Evolutionary conservation across 257 asterid species (phyloP), one percentile per base, ranked within the genome.

Genomic region (Buddleja alternifolia): DNA sequence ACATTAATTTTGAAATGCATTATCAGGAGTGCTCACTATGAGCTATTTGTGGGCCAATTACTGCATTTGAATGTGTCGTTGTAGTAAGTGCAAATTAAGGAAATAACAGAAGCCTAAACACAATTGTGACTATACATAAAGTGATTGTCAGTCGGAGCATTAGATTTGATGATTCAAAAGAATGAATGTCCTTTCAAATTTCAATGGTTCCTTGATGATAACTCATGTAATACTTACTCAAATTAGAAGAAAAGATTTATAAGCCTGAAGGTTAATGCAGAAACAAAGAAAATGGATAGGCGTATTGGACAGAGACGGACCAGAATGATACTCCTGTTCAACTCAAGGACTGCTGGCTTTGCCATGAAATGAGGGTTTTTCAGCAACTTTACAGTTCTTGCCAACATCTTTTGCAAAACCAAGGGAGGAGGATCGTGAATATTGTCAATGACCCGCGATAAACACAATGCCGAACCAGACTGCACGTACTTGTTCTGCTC

Each of bases 281-380:
- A 52, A 68, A 10, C 19, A 47, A 50, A 34, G 17, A 44, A 46
- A 69, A 39, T 16, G 3, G 25, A 10, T 7, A 53, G 48, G 25
- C 24, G 48, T 20, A 16, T 2, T 16, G 44, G 54, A 60, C 25
- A 74, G 16, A 73, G 41, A 73, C 78, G 55, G 37, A 90, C 99
- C 92, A 88, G 84, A 85, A 90, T 83, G 63, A 93, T 90, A 77
- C 99, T 93, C 78, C 93, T 81, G 72, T 86, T 93, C 84, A 93
- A 84, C 72, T 93, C 97, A 65, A 93, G 74, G 74, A 88, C 86
- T 8, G 96, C 97, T 36, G 98, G 98, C 66, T 93, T 93, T 46
- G 95, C 99, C 96, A 87, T 85, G 85, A 88, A 93, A 71, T 93
- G 96, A 40, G 95, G 95, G 82, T 83, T 90, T 81, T 93, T 93